phyloP scores from a whole-genome alignment of 208 protist genomes.

The Acanthamoeba lenticulata region DNA sequence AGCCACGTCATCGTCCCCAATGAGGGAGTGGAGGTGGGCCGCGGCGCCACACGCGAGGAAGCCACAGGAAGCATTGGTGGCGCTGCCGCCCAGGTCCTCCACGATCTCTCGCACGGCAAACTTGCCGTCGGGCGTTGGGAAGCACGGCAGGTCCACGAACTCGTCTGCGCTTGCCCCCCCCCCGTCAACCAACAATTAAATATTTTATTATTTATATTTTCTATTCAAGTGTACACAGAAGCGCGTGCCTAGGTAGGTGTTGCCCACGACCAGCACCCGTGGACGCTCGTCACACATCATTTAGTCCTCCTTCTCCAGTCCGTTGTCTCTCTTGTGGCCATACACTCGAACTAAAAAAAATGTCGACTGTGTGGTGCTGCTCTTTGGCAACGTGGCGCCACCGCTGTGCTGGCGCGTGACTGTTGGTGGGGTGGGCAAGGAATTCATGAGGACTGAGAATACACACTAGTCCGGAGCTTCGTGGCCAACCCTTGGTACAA shows the following conservation, averaged over 20 bases:
- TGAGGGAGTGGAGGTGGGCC: not conserved
- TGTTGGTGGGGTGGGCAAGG: too few species aligned
- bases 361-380: too few species aligned
- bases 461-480: too few species aligned
- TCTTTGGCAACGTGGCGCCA: too few species aligned
- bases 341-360: too few species aligned
- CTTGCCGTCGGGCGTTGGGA: not conserved
- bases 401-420: too few species aligned
- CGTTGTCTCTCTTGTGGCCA: too few species aligned
- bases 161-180: not conserved
- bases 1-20: not conserved
- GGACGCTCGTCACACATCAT: too few species aligned
- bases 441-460: too few species aligned
- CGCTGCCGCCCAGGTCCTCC: not conserved
- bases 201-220: not conserved
- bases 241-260: not conserved
- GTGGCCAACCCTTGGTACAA: too few species aligned
- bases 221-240: too few species aligned
- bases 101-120: not conserved
- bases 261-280: not conserved
- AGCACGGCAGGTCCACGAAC: conserved; percentile 4
- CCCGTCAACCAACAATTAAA: not conserved
- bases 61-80: not conserved
- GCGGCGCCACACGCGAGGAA: not conserved
- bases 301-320: too few species aligned